Evolutionary conservation across 2,329 filamentous ascomycete species (phyloP), one percentile per base, ranked within the genome.

Genomic region (Colletotrichum scovillei): DNA sequence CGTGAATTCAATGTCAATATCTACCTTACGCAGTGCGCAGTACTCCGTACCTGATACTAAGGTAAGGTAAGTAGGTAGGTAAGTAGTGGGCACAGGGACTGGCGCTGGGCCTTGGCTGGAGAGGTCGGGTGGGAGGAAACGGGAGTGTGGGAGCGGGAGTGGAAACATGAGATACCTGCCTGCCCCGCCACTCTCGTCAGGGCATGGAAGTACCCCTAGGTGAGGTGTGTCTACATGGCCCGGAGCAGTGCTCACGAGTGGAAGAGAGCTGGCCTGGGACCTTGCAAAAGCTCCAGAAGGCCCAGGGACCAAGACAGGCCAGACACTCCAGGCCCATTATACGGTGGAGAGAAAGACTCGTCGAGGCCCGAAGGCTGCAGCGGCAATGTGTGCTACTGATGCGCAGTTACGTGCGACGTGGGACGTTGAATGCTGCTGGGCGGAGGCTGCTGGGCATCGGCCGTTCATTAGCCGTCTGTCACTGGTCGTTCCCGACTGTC

Each of bases 381-480:
- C 67, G 46, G 60, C 28, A 59, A 26, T 57, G 38, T 52, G 35
- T 73, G 35, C 60, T 73, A 70, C 56, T 65, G 60, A 46, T 73
- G 70, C 70, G 60, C 67, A 70, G 70, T 70, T 70, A 70, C 70
- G 59, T 59, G 55, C 42, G 58, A 73, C 66, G 70, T 73, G 70
- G 66, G 59, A 69, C 66, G 63, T 72, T 35, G 49, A n/a, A 19
- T n/a, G 55, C 32, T 60, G 68, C 30, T 12, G 26, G 62, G 26
- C 32, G 58, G 42, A 35, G 26, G 55, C 52, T 35, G 26, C 56
- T 60, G 28, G 26, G 64, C n/a, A 16, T n/a, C 2, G 19, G 59
- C n/a, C 26, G 38, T 46, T 22, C 38, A 24, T 46, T 14, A 42
- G 12, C 24, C 35, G 19, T 49, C 64, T 59, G 64, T 67, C 38